These are phyloP conservation scores for Talaromyces proteolyticus DNA, from an alignment of 495 filamentous ascomycete genomes.

Conservation along the genomic window DNA sequence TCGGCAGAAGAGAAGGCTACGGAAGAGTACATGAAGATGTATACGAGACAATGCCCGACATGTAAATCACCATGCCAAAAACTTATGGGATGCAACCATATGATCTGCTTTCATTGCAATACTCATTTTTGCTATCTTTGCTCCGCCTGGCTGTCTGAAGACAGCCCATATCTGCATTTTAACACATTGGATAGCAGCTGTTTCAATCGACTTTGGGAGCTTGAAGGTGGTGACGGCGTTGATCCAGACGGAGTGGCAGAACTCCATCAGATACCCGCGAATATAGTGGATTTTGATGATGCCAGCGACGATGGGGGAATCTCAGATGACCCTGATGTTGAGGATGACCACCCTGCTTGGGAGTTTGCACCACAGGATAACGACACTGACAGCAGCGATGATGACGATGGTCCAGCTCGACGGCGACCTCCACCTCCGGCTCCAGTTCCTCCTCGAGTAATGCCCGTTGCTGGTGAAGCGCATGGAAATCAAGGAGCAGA, in stretches of 20 bases:
- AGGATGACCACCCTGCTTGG: slow-evolving; percentile 20
- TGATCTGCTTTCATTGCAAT: slow-evolving; percentile 86
- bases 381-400: slow-evolving; percentile 11
- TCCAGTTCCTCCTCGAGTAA: slow-evolving; percentile 30
- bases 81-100: slow-evolving; percentile 93
- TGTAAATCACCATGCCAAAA: slow-evolving; percentile 85
- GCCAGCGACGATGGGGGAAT: slow-evolving; percentile 19
- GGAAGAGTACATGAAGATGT: slow-evolving; percentile 67
- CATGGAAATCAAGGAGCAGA: slow-evolving; percentile 20
- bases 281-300: slow-evolving; percentile 31
- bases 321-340: slow-evolving; percentile 6
- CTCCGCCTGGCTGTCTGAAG: slow-evolving; percentile 71
- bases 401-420: slow-evolving; percentile 12
- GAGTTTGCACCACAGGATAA: slow-evolving; percentile 19
- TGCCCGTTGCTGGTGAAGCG: slow-evolving; percentile 14
- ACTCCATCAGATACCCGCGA: slow-evolving; percentile 33
- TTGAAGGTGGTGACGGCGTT: slow-evolving; percentile 74
- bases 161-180: slow-evolving; percentile 85
- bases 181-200: slow-evolving; percentile 62
- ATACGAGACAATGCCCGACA: slow-evolving; percentile 88
- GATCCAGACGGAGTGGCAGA: slow-evolving; percentile 38
- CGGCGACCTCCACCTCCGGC: slow-evolving; percentile 37
- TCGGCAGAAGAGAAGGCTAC: slow-evolving; percentile 80
- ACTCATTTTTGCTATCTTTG: slow-evolving; percentile 97
- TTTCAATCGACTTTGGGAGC: slow-evolving; percentile 83